A percentile compares a stretch with the other conserved stretches of the same genome.
Conservation (phyloP, 2,329 filamentous ascomycete genomes). For the Truncatella angustata region DNA sequence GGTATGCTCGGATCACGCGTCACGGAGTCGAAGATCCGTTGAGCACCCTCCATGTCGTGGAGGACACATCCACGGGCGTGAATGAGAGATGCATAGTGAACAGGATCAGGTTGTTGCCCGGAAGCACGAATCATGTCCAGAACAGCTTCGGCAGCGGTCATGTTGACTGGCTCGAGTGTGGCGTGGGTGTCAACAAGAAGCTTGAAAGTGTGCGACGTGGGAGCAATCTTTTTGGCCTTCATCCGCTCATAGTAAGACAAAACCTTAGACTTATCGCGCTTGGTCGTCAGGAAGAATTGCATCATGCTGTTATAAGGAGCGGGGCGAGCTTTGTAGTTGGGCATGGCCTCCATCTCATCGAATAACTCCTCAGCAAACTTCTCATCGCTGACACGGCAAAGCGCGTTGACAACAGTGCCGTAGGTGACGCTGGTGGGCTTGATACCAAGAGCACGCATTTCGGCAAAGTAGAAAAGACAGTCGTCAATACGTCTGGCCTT, state of each 20-base stretch:
- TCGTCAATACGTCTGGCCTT: slow-evolving; percentile 98
- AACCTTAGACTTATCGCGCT: slow-evolving; percentile 93
- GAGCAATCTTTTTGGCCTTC: slow-evolving; percentile 80
- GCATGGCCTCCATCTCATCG: slow-evolving; percentile 98
- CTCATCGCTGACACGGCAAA: slow-evolving; percentile 96
- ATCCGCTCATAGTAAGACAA: slow-evolving; percentile 94
- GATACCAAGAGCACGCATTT: slow-evolving; percentile 92
- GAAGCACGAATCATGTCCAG: slow-evolving; percentile 73
- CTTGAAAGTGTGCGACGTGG: slow-evolving; percentile 96
- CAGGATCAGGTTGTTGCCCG: slow-evolving; percentile 79
- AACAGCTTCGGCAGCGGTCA: slow-evolving; percentile 81
- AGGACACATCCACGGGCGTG: slow-evolving; percentile 93
- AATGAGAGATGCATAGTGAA: slow-evolving; percentile 93
- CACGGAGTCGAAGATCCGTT: slow-evolving; percentile 78
- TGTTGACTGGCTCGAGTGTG: slow-evolving; percentile 86
- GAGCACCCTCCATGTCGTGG: slow-evolving; percentile 85
- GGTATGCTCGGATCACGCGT: slow-evolving; percentile 65
- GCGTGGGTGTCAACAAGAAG: slow-evolving; percentile 94
- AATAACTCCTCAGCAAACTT: slow-evolving; percentile 97
- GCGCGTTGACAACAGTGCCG: slow-evolving; percentile 94
- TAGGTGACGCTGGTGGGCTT: slow-evolving; percentile 97
- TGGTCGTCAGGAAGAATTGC: slow-evolving; percentile 97
- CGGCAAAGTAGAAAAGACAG: slow-evolving; percentile 95
- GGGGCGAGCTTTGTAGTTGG: slow-evolving; percentile 96
- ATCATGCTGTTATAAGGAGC: slow-evolving; percentile 99